Evolutionary conservation across 2,329 filamentous ascomycete species (phyloP), one percentile per base, ranked within the genome.

Genomic region (Penicillium sp.): DNA sequence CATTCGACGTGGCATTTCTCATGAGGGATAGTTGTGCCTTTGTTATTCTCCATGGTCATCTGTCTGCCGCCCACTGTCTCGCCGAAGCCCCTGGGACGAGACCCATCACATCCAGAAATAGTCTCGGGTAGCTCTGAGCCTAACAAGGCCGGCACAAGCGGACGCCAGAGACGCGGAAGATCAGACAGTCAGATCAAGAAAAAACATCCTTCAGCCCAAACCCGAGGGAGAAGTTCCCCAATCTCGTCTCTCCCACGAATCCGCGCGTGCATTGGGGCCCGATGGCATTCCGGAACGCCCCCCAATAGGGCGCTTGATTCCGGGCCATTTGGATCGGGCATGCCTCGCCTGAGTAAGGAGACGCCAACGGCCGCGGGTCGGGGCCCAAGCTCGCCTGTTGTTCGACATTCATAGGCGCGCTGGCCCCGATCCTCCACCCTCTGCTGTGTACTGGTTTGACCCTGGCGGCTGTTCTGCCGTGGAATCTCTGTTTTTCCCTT

Each of bases 301-400:
- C 39, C 31, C 35, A 45, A 45, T 48, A 42, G 35, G 40, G 26
- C 19, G 38, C 27, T 33, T 16, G 29, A 33, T 31, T 35, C 40
- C 37, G 34, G 33, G 11, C 14, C 32, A n/a, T 28, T 21, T 43
- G 45, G 37, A 36, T 33, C 25, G 32, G 47, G 41, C 29, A 42
- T 36, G 29, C 8, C 9, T 42, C 36, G 20, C 33, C 41, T 27
- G 31, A 36, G 23, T 26, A 33, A 33, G 34, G 39, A 34, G 26
- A 36, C 31, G 10, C 28, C 26, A 33, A 38, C 26, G 30, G 17
- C 28, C 16, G 16, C 30, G 16, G 21, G 10, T 33, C 10, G 25
- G 19, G 33, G 20, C 23, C 27, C 33, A 16, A 29, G 26, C 16
- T 30, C 26, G 19, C n/a, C 17, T 31, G 14, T 15, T 31, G 9